Conservation (phyloP, 2,329 filamentous ascomycete species). For the Pseudopyricularia javanii region DNA sequence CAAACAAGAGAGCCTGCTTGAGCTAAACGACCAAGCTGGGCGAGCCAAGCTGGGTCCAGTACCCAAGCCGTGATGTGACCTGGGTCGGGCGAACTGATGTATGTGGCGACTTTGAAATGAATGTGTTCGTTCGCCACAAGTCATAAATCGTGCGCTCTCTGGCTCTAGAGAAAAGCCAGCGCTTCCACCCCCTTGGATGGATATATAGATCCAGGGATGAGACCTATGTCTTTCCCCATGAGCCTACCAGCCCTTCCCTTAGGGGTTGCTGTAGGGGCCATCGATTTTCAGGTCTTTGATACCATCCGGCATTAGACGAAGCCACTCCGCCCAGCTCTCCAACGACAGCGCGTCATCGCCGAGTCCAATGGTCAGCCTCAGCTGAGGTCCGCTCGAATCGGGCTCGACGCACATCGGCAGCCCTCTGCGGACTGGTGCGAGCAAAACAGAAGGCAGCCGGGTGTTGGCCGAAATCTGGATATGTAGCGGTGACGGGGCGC, state of each 20-base stretch:
- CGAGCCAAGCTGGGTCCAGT: too few species aligned
- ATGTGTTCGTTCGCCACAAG: too few species aligned
- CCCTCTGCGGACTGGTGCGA: constrained; percentile 33
- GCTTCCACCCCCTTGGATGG: too few species aligned
- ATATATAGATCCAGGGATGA: too few species aligned
- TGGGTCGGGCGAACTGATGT: too few species aligned
- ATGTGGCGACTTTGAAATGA: too few species aligned
- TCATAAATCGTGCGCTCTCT: too few species aligned
- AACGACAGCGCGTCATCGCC: constrained; percentile 37
- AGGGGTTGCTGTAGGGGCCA: constrained; percentile 25
- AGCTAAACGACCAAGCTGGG: too few species aligned
- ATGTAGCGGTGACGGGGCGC: constrained; percentile 40
- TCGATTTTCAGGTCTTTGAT: constrained; percentile 44
- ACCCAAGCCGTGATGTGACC: too few species aligned
- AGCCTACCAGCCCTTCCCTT: background rate
- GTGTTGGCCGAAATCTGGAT: constrained; percentile 42
- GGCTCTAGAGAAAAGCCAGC: too few species aligned
- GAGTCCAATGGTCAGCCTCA: constrained; percentile 38
- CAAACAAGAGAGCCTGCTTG: too few species aligned
- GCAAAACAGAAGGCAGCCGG: constrained; percentile 41
- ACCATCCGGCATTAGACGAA: constrained; percentile 44
- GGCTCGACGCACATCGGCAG: constrained; percentile 27
- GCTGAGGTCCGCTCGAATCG: constrained; percentile 21
- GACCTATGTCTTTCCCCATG: background rate
- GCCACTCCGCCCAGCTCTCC: constrained; percentile 45